Evolutionary conservation across 805 yeast genomes (phyloP).

Genomic region (Schizosaccharomyces lindneri): DNA sequence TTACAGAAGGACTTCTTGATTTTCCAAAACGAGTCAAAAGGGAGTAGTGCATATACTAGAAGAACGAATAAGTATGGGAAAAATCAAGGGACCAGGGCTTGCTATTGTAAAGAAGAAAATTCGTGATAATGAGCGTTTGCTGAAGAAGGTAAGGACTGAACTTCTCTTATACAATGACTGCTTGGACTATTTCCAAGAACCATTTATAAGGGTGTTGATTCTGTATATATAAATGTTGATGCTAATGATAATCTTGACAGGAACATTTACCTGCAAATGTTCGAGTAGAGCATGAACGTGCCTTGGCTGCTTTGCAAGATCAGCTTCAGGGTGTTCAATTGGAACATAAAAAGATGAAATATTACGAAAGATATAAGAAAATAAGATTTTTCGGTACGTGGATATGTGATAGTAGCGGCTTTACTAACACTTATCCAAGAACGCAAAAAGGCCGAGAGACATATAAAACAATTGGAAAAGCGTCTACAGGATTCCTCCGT

Average conservation of each 20-base stretch:
- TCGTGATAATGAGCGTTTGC: slow-evolving; percentile 57
- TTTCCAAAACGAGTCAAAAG: no score
- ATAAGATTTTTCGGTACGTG: slow-evolving; percentile 41
- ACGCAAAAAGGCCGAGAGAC: not conserved
- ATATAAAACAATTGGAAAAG: not conserved
- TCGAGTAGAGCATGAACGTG: slow-evolving; percentile 30
- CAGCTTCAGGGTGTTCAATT: slow-evolving; percentile 29
- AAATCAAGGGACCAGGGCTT: not conserved
- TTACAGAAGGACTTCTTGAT: no score
- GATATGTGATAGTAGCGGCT: not conserved
- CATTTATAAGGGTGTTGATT: not conserved
- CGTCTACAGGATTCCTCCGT: not conserved
- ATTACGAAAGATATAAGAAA: slow-evolving; percentile 66
- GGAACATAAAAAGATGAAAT: slow-evolving; percentile 22
- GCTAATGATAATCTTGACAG: slow-evolving; percentile 10
- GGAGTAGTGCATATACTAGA: not conserved
- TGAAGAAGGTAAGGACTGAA: slow-evolving; percentile 16
- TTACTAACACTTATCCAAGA: not conserved
- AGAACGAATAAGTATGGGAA: not conserved
- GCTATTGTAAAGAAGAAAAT: slow-evolving; percentile 48
- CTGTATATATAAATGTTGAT: not conserved
- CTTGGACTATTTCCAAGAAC: not conserved
- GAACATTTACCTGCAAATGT: slow-evolving; percentile 32
- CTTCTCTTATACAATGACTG: no score
- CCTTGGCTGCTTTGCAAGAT: slow-evolving; percentile 33